Evolutionary conservation across 345 rosid species (phyloP).

Genomic region (Rubroshorea leprosula): DNA sequence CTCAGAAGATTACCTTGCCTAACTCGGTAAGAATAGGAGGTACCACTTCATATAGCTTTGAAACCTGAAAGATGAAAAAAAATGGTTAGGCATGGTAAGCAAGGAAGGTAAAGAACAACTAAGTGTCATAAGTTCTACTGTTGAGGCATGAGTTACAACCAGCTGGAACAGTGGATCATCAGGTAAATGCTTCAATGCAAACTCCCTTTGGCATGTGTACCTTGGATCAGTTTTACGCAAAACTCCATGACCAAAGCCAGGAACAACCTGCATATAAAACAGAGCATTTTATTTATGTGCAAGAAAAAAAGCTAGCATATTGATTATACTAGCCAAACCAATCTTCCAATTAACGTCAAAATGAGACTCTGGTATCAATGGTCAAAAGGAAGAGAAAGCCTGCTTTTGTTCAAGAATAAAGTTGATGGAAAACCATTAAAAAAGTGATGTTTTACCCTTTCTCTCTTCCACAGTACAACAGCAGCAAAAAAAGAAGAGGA

Average conservation of each 20-base stretch:
- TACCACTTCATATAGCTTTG: conserved; percentile 94
- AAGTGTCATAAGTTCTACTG: conserved; percentile 4
- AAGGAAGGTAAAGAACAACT: conserved; percentile 3
- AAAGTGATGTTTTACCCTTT: not conserved
- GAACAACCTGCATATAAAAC: conserved; percentile 66
- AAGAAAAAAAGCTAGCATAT: too few relatives aligned
- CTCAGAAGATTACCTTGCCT: conserved; percentile 59
- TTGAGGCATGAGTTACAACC: conserved; percentile 41
- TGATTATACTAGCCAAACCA: too few relatives aligned
- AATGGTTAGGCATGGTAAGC: conserved; percentile 17
- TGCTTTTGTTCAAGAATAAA: not conserved
- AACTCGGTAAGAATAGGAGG: conserved; percentile 88
- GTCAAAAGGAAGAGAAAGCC: not conserved
- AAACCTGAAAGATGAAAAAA: conserved; percentile 50
- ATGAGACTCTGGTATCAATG: not conserved
- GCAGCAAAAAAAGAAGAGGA: too few relatives aligned
- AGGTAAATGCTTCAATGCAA: conserved; percentile 96
- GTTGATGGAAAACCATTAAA: not conserved
- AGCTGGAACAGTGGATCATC: conserved; percentile 92
- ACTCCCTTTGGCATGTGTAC: conserved; percentile 93
- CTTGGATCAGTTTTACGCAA: conserved; percentile 95
- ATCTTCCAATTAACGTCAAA: conserved; percentile 10
- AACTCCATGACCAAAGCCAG: conserved; percentile 98
- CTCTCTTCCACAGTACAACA: not conserved
- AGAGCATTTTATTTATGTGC: conserved; percentile 4